These are phyloP conservation scores for Hypsizygus marmoreus DNA, from an alignment of 768 basidiomycete species.

Conservation along the genomic window DNA sequence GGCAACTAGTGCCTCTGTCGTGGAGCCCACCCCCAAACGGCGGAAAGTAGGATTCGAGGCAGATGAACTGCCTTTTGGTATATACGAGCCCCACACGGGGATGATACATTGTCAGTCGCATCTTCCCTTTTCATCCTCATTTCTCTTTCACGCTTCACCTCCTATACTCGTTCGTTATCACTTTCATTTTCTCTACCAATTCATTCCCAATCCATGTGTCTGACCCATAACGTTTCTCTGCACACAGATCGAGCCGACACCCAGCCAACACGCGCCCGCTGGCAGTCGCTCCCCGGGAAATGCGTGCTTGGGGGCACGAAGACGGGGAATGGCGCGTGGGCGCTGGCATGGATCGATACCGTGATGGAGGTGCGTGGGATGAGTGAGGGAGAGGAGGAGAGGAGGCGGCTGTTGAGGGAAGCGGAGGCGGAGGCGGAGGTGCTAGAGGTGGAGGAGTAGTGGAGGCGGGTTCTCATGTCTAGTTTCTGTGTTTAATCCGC, in stretches of 20 bases:
- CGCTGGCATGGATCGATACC: conserved; percentile 75
- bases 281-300: conserved; percentile 56
- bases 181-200: too few species aligned
- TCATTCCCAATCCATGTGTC: not conserved
- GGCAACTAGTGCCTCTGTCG: too few species aligned
- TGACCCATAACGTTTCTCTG: conserved; percentile 1
- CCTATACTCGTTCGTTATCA: too few species aligned
- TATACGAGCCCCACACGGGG: conserved; percentile 84
- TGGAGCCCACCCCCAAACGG: conserved; percentile 22
- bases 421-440: too few species aligned
- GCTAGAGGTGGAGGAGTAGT: too few species aligned
- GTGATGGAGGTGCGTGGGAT: conserved; percentile 49
- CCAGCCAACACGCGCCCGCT: conserved; percentile 66
- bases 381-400: too few species aligned
- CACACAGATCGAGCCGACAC: conserved; percentile 80
- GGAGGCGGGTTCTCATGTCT: too few species aligned
- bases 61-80: conserved; percentile 53
- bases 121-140: conserved; percentile 1
- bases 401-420: too few species aligned
- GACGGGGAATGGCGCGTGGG: conserved; percentile 81
- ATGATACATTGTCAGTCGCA: conserved; percentile 66
- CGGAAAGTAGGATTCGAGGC: conserved; percentile 30
- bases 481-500: too few species aligned
- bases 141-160: too few species aligned
- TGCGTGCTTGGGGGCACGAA: conserved; percentile 70